These are phyloP conservation scores for Rhizophagus sp. DNA, from an alignment of 192 early-diverging fungal genomes.

Conservation along the genomic window DNA sequence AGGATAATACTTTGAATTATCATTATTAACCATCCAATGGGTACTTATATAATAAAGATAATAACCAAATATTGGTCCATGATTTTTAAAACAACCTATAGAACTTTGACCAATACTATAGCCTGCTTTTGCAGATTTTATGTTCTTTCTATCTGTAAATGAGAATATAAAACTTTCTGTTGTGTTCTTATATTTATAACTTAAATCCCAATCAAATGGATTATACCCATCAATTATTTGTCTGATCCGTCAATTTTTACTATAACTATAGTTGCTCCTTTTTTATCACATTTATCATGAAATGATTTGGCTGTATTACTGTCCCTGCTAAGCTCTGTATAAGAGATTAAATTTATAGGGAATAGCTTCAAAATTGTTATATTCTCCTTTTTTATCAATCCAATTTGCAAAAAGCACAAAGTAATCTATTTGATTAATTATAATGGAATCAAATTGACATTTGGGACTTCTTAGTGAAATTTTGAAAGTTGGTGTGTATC, in stretches of 20 bases:
- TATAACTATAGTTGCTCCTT: not conserved
- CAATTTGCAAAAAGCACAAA: not conserved
- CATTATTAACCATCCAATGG: too few species aligned
- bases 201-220: not conserved
- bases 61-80: too few species aligned
- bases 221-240: not conserved
- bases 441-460: not conserved
- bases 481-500: not conserved
- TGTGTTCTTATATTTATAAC: not conserved
- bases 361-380: not conserved
- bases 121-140: not conserved
- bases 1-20: too few species aligned
- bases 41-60: too few species aligned
- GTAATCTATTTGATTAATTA: too few species aligned
- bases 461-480: not conserved
- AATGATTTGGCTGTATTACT: not conserved
- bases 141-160: not conserved
- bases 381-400: not conserved
- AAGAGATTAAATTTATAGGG: not conserved
- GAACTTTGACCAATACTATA: not conserved
- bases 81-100: too few species aligned
- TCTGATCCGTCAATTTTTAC: not conserved
- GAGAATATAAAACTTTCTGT: not conserved
- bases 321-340: not conserved
- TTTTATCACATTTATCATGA: not conserved